These are phyloP conservation scores for Paramecium pentaurelia DNA, from an alignment of 73 alveolate genomes.

Conservation along the genomic window DNA sequence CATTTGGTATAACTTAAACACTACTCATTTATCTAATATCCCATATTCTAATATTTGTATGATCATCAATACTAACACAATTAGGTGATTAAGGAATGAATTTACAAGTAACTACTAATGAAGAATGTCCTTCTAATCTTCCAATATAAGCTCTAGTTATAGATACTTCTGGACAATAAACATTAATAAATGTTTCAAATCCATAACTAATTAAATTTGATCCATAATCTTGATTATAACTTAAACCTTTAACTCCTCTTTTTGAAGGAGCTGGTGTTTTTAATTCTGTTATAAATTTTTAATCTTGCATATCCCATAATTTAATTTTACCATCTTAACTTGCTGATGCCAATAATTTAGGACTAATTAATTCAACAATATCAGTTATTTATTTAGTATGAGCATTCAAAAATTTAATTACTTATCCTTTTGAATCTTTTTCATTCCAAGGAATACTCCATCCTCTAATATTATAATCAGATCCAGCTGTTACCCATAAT, in stretches of 20 bases:
- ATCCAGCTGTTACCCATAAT: slow-evolving; percentile 94
- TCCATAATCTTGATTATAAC: slow-evolving; percentile 84
- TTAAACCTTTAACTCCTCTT: slow-evolving; percentile 84
- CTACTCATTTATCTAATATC: slow-evolving; percentile 81
- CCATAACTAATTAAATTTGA: slow-evolving; percentile 89
- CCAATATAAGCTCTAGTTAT: slow-evolving; percentile 87
- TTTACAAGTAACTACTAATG: slow-evolving; percentile 87
- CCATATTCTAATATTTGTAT: slow-evolving; percentile 90
- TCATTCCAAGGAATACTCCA: slow-evolving; percentile 76
- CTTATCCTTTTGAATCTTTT: slow-evolving; percentile 72
- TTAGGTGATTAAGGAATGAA: slow-evolving; percentile 81
- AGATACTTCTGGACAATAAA: slow-evolving; percentile 94
- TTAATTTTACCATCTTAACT: slow-evolving; percentile 86
- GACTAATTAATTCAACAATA: slow-evolving; percentile 81
- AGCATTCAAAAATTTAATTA: slow-evolving; percentile 65
- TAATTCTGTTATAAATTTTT: slow-evolving; percentile 73
- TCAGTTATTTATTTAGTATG: slow-evolving; percentile 88
- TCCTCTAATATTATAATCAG: slow-evolving; percentile 72
- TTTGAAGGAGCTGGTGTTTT: slow-evolving; percentile 77
- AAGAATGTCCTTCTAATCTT: slow-evolving; percentile 88
- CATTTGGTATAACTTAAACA: slow-evolving; percentile 82
- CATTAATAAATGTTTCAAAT: slow-evolving; percentile 86
- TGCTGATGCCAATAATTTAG: slow-evolving; percentile 89
- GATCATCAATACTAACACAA: slow-evolving; percentile 92
- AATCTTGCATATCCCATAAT: slow-evolving; percentile 82